Conservation (phyloP, 306 rosid species). For the Quercus suber region DNA sequence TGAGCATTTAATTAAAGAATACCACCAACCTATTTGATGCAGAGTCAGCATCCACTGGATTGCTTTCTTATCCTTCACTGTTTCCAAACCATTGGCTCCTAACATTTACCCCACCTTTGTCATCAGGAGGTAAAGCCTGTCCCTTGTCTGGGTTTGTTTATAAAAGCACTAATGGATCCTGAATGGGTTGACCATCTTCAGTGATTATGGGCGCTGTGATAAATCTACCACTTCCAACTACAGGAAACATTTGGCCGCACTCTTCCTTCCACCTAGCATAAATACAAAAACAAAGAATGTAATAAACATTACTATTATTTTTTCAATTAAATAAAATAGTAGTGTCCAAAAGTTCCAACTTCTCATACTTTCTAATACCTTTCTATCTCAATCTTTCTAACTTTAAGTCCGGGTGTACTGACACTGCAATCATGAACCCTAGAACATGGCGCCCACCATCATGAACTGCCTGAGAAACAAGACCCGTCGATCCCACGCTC, state of each 20-base stretch:
- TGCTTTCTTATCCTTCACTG: constrained; percentile 61
- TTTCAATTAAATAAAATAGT: no score
- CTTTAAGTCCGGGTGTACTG: constrained; percentile 8
- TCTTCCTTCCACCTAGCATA: constrained; percentile 67
- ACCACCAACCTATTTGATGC: constrained; percentile 90
- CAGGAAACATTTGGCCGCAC: constrained; percentile 80
- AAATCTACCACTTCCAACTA: constrained; percentile 90
- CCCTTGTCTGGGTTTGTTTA: constrained; percentile 58
- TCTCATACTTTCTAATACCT: constrained; percentile 28
- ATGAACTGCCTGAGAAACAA: constrained; percentile 99
- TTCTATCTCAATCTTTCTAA: constrained; percentile 9
- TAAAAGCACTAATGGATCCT: constrained; percentile 66
- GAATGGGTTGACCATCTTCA: constrained; percentile 81
- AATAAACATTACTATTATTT: no score
- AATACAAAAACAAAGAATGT: no score
- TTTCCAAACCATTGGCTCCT: constrained; percentile 27
- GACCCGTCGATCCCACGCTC: constrained; percentile 99
- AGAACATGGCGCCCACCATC: constrained; percentile 99
- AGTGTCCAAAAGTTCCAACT: constrained; percentile 15
- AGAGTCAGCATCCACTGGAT: constrained; percentile 95
- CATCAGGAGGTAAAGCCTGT: constrained; percentile 35
- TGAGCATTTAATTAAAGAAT: background rate
- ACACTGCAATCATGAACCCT: constrained; percentile 61
- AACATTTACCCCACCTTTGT: constrained; percentile 13
- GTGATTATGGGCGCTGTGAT: constrained; percentile 83